phyloP scores from a whole-genome alignment of 352 stramenopile species.

The Phytophthora sansomeana region DNA sequence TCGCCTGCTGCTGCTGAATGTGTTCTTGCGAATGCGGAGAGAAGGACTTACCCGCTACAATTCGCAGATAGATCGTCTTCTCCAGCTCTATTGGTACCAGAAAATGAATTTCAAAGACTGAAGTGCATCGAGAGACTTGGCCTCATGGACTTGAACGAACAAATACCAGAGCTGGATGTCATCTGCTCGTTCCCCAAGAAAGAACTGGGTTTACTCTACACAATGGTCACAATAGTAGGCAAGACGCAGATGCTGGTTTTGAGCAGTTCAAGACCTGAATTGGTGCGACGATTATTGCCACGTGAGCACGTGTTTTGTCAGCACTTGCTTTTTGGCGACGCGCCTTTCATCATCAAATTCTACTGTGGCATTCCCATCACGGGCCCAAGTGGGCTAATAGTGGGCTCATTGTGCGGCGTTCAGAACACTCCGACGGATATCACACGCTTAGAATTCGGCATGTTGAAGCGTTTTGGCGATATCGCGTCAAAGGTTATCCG shows the following conservation, averaged over 20 bases:
- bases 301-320: slow-evolving; percentile 68
- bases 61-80: slow-evolving; percentile 28
- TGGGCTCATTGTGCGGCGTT: too few species aligned
- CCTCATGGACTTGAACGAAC: slow-evolving; percentile 50
- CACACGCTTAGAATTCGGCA: too few species aligned
- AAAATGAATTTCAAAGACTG: slow-evolving; percentile 49
- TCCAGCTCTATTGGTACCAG: slow-evolving; percentile 38
- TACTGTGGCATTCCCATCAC: slow-evolving; percentile 69
- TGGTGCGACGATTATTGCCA: slow-evolving; percentile 40
- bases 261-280: slow-evolving; percentile 46
- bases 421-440: too few species aligned
- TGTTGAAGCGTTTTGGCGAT: slow-evolving; percentile 39
- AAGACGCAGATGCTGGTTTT: slow-evolving; percentile 53
- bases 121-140: slow-evolving; percentile 42
- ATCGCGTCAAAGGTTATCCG: slow-evolving; percentile 51
- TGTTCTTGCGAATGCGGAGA: slow-evolving; percentile 46
- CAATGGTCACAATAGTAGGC: slow-evolving; percentile 64
- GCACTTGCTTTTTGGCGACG: slow-evolving; percentile 65
- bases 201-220: slow-evolving; percentile 58
- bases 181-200: slow-evolving; percentile 62
- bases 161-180: slow-evolving; percentile 60
- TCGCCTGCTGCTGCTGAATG: slow-evolving; percentile 33
- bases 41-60: slow-evolving; percentile 49
- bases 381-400: slow-evolving; percentile 16
- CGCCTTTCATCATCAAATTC: slow-evolving; percentile 53